Percentiles rank a stretch among this genome's conserved stretches.
Conservation (phyloP, 2,329 filamentous ascomycete species). For the Colletotrichum limetticola region DNA sequence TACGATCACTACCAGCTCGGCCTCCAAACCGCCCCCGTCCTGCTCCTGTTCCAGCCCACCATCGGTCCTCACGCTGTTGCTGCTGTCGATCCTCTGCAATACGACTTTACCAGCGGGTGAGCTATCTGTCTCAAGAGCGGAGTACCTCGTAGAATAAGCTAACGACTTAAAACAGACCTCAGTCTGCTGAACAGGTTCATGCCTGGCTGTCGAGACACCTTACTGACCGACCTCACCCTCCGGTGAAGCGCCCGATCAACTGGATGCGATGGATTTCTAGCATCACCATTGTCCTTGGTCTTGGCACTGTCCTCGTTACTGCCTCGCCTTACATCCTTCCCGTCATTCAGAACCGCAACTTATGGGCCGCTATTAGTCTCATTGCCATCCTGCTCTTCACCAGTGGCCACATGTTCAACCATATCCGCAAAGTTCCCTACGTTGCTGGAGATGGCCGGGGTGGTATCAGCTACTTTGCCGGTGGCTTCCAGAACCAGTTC, state of each 20-base stretch:
- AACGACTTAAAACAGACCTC: slow-evolving; percentile 61
- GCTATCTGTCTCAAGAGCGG: slow-evolving; percentile 38
- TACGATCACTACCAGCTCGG: slow-evolving; percentile 71
- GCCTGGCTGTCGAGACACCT: slow-evolving; percentile 83
- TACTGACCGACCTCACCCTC: slow-evolving; percentile 79
- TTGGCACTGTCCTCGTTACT: slow-evolving; percentile 75
- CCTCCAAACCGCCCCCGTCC: slow-evolving; percentile 92
- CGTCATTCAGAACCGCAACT: slow-evolving; percentile 86
- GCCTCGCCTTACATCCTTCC: slow-evolving; percentile 84
- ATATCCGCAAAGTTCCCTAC: slow-evolving; percentile 96
- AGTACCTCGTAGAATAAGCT: neutral
- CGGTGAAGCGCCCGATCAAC: slow-evolving; percentile 87
- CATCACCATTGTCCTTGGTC: slow-evolving; percentile 75
- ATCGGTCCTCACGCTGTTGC: slow-evolving; percentile 80
- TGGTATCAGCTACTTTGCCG: slow-evolving; percentile 89
- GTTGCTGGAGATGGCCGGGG: slow-evolving; percentile 86
- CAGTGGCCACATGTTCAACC: slow-evolving; percentile 99
- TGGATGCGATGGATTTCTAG: slow-evolving; percentile 79
- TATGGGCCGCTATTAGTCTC: slow-evolving; percentile 92
- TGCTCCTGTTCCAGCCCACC: slow-evolving; percentile 89
- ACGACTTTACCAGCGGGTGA: slow-evolving; percentile 87
- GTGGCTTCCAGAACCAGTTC: slow-evolving; percentile 92
- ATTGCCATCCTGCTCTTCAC: slow-evolving; percentile 93
- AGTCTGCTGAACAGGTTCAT: slow-evolving; percentile 81
- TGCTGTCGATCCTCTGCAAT: slow-evolving; percentile 77